Evolutionary conservation across 1,139 yeast genomes (phyloP).

Genomic region (Debaryomyces singareniensis): DNA sequence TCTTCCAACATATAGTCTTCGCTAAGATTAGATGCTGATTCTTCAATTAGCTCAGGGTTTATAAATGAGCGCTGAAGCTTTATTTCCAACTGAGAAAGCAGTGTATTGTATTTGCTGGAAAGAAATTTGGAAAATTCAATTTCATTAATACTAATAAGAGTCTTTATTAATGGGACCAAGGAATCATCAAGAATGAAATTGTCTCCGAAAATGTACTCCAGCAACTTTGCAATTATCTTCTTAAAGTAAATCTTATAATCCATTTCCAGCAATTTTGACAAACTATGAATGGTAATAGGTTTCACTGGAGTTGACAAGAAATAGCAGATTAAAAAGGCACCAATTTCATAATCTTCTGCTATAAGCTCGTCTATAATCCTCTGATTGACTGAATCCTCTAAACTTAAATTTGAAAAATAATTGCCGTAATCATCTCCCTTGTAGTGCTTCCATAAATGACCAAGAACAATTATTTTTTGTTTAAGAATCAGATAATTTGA

Average conservation of each 20-base stretch:
- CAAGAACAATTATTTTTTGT: constrained; percentile 3
- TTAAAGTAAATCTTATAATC: constrained; percentile 18
- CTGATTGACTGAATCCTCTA: no score
- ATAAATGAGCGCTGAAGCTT: no score
- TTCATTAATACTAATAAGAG: no score
- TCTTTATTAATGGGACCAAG: constrained; percentile 38
- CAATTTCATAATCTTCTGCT: constrained; percentile 24
- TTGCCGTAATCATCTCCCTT: background rate
- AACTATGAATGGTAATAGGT: constrained; percentile 13
- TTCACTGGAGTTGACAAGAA: constrained; percentile 15
- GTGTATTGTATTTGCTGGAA: no score
- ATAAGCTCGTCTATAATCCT: constrained; percentile 12
- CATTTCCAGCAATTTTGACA: constrained; percentile 17
- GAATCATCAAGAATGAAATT: no score
- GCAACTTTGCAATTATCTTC: constrained; percentile 15
- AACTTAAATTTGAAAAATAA: no score
- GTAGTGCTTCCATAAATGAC: background rate
- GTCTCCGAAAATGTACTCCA: constrained; percentile 14
- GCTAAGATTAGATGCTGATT: no score
- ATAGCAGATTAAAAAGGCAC: constrained; percentile 25
- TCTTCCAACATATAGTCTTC: no score
- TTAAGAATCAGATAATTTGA: background rate
- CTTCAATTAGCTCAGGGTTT: constrained; percentile 9
- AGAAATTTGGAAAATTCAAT: no score
- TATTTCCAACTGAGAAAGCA: no score